Conservation (phyloP, 441 rosid species). For the Francoa sonchifolia region DNA sequence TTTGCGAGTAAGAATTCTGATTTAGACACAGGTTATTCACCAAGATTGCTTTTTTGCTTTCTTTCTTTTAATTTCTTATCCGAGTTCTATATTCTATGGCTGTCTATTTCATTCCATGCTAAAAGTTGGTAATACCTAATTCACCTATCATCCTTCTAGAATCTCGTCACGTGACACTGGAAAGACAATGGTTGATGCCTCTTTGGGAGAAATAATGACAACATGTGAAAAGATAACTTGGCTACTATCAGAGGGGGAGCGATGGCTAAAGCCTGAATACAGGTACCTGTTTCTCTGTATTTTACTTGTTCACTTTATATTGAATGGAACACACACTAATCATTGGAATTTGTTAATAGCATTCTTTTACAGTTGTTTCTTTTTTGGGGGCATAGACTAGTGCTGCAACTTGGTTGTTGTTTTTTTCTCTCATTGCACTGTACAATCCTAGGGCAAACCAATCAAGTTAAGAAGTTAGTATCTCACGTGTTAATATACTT, state of each 20-base stretch:
- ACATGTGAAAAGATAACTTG: conserved; percentile 98
- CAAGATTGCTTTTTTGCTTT: background rate
- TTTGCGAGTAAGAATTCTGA: conserved; percentile 75
- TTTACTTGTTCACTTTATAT: background rate
- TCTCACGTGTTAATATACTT: background rate
- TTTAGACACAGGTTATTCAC: background rate
- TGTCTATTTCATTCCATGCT: too few species aligned
- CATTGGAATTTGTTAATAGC: too few species aligned
- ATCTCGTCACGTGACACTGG: conserved; percentile 97
- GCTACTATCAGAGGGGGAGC: conserved; percentile 97
- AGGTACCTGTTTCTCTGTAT: conserved; percentile 29
- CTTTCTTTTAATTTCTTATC: background rate
- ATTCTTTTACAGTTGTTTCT: too few species aligned
- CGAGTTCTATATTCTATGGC: too few species aligned
- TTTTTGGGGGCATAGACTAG: too few species aligned
- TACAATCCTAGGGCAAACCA: too few species aligned
- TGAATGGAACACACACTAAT: too few species aligned
- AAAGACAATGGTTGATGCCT: conserved; percentile 98
- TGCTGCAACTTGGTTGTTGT: too few species aligned
- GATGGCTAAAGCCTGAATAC: conserved; percentile 90
- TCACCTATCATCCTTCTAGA: conserved; percentile 28
- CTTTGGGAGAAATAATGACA: conserved; percentile 96
- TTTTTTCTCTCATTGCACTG: too few species aligned
- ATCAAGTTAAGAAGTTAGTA: background rate
- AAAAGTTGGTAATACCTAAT: conserved; percentile 2